Conservation (phyloP, 768 basidiomycete species). For the Glaciozyma antarctica region DNA sequence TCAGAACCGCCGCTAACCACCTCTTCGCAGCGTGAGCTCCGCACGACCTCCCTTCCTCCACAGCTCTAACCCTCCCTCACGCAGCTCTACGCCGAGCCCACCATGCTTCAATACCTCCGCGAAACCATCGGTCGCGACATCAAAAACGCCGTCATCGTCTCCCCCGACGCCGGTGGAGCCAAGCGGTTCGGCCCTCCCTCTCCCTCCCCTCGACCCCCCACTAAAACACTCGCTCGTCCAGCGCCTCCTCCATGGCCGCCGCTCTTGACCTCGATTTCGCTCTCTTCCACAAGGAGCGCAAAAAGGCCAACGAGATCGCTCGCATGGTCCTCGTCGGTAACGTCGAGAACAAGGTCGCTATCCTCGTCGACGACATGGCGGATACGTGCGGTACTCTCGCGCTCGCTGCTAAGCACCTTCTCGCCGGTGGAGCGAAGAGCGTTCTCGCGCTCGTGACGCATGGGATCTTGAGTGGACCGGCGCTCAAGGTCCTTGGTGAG, state of each 20-base stretch:
- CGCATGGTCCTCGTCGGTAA: conserved; percentile 93
- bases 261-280: conserved; percentile 94
- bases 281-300: conserved; percentile 97
- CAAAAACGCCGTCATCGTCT: conserved; percentile 82
- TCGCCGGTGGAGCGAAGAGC: conserved; percentile 75
- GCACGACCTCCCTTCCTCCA: conserved; percentile 9
- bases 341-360: conserved; percentile 82
- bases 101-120: conserved; percentile 87
- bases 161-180: conserved; percentile 95
- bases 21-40: conserved; percentile 26
- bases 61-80: conserved; percentile 6
- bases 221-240: conserved; percentile 38
- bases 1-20: not conserved
- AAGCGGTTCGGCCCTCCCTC: conserved; percentile 57
- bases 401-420: conserved; percentile 76
- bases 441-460: conserved; percentile 93
- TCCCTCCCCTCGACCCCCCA: not conserved
- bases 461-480: conserved; percentile 78
- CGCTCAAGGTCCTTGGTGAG: conserved; percentile 60
- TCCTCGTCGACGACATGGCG: conserved; percentile 97
- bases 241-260: conserved; percentile 95
- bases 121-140: conserved; percentile 63
- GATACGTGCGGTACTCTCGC: conserved; percentile 92
- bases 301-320: conserved; percentile 89
- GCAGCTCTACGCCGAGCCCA: conserved; percentile 90